These are phyloP conservation scores for Casuarina equisetifolia DNA, from an alignment of 306 rosid species.

Conservation along the genomic window DNA sequence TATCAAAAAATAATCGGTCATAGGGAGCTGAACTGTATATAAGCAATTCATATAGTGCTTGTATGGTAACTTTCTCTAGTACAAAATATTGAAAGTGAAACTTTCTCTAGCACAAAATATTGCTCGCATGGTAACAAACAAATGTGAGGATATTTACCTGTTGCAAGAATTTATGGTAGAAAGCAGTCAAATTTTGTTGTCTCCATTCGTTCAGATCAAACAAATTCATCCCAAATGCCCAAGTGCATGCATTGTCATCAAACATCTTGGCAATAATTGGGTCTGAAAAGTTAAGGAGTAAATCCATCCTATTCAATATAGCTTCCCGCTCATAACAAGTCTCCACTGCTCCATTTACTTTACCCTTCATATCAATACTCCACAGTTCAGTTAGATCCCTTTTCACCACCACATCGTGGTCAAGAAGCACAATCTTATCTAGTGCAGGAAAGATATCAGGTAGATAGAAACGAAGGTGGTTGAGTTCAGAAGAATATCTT, in stretches of 20 bases:
- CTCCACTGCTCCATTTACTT: conserved; percentile 76
- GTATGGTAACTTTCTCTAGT: background rate
- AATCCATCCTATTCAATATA: conserved; percentile 61
- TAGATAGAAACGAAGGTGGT: conserved; percentile 88
- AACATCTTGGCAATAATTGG: conserved; percentile 66
- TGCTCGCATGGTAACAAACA: background rate
- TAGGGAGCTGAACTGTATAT: background rate
- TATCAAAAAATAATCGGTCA: background rate
- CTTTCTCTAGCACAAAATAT: background rate
- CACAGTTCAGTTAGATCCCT: conserved; percentile 75
- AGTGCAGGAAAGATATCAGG: conserved; percentile 76
- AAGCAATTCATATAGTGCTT: background rate
- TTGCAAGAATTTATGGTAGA: conserved; percentile 65
- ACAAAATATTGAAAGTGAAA: background rate
- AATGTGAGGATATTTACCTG: conserved; percentile 46
- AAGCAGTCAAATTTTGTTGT: conserved; percentile 57
- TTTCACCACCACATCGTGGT: conserved; percentile 94
- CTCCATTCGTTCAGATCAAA: conserved; percentile 88
- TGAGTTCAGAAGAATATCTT: conserved; percentile 81
- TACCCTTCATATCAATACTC: conserved; percentile 66
- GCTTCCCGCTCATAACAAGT: conserved; percentile 64
- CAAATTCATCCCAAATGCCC: conserved; percentile 97
- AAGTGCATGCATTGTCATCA: conserved; percentile 75
- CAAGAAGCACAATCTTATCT: conserved; percentile 72
- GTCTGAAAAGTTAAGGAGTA: conserved; percentile 82